phyloP scores from a whole-genome alignment of 2,329 filamentous ascomycete species.

The Stachybotrys elegans region DNA sequence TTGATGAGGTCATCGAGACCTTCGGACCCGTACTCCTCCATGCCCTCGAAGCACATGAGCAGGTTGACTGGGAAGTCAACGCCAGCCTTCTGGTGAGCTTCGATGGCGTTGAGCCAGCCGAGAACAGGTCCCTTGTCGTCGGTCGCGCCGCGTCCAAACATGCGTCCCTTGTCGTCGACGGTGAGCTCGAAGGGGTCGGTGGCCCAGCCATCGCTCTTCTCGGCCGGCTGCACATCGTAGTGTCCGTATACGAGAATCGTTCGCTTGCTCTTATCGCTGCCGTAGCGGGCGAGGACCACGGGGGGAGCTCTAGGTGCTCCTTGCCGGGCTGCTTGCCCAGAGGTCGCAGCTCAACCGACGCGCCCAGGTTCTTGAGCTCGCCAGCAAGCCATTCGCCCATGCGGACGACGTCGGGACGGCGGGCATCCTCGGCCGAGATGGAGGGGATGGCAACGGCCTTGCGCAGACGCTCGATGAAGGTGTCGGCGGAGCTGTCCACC shows the following conservation, averaged over 20 bases:
- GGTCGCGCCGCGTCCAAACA: constrained; percentile 93
- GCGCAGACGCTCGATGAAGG: constrained; percentile 85
- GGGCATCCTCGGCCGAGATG: constrained; percentile 84
- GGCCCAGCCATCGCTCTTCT: constrained; percentile 90
- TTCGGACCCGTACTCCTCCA: constrained; percentile 98
- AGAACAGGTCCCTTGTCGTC: constrained; percentile 98
- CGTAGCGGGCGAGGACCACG: constrained; percentile 87
- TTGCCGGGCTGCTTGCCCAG: constrained; percentile 90
- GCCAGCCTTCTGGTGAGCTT: constrained; percentile 92
- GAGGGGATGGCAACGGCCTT: constrained; percentile 96
- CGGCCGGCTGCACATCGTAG: constrained; percentile 96
- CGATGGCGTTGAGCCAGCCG: constrained; percentile 96
- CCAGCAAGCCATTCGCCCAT: constrained; percentile 90
- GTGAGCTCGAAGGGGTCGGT: constrained; percentile 89
- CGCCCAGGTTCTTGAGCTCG: constrained; percentile 80
- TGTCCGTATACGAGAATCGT: constrained; percentile 97
- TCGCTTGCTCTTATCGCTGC: constrained; percentile 84
- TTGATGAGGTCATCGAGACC: constrained; percentile 93
- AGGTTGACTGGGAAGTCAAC: constrained; percentile 96
- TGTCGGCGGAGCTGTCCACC: constrained; percentile 72
- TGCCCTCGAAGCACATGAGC: constrained; percentile 98
- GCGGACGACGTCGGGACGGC: constrained; percentile 86
- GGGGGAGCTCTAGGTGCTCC: constrained; percentile 89
- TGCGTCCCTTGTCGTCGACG: constrained; percentile 84
- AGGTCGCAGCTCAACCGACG: constrained; percentile 77